phyloP scores from a whole-genome alignment of 2,329 filamentous ascomycete species.

The Pezicula neosporulosa region DNA sequence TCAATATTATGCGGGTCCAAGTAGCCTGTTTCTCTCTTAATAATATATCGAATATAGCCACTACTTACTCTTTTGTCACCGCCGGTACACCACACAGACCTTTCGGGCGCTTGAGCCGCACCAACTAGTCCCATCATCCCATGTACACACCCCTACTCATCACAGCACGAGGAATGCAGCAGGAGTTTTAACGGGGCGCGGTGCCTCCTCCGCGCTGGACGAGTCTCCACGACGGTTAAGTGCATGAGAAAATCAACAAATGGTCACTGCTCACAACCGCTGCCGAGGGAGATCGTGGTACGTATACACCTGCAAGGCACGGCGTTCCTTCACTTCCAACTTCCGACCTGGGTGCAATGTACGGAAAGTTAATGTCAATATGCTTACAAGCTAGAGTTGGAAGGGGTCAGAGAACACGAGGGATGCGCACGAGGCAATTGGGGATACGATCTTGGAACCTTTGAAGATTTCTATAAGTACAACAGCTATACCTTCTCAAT shows the following conservation, averaged over 20 bases:
- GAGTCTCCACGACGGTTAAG: no score
- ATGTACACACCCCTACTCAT: no score
- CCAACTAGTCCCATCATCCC: no score
- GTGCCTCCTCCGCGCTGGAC: no score
- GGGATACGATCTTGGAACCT: neutral
- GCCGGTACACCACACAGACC: neutral
- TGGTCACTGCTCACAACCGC: neutral
- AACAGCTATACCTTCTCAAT: neutral
- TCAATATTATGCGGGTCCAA: neutral
- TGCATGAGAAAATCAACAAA: no score
- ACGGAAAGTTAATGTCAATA: no score
- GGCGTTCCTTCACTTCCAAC: no score
- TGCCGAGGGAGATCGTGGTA: slow-evolving; percentile 1
- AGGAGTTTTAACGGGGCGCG: no score
- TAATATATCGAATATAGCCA: neutral
- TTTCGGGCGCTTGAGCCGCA: neutral
- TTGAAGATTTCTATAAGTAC: neutral
- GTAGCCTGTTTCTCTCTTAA: neutral
- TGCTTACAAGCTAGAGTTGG: no score
- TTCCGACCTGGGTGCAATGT: no score
- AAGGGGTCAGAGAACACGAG: neutral
- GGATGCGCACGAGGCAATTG: neutral
- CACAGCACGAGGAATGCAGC: no score
- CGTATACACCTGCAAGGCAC: slow-evolving; percentile 7
- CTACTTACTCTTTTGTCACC: neutral